Evolutionary conservation across 768 basidiomycete species (phyloP), one percentile per base, ranked within the genome.

Genomic region (Russula sp.): DNA sequence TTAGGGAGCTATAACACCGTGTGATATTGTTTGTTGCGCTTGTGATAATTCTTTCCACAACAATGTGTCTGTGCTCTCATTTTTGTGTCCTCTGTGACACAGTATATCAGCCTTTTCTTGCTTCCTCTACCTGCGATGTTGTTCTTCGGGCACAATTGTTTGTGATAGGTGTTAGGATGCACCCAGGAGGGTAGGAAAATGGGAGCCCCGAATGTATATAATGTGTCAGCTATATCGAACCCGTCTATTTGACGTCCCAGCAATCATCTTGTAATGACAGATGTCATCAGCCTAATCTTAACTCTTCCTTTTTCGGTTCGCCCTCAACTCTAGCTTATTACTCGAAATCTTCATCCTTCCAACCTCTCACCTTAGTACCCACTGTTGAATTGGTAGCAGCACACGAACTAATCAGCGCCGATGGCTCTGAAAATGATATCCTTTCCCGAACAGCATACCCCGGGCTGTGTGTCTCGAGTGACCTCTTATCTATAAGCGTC

Each of bases 1-100:
- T 18, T 34, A 71, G 71, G 71, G 71, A 71, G 68, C 57, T 71
- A 71, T 48, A 70, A 59, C 22, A 65, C 70, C n/a, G 60, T 70
- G 38, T 67, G 57, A 58, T 42, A 36, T 61, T 24, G 36, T 40
- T 61, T 5, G 32, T 38, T 10, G 24, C 36, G 49, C 16, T 4
- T 61, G 64, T 61, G 53, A 57, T 57, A 36, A 36, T 48, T 40
- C 28, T 30, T 50, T 52, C 34, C 60, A 61, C 54, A 57, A 57
- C 64, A 53, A 61, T 61, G 55, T 52, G 42, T 59, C 57, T 63
- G 42, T 26, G 38, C 59, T 57, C 49, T 42, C 13, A 55, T 57
- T 61, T 44, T 55, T 51, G 59, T 50, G 54, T 65, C 56, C 49
- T 13, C 53, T 36, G 38, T 34, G 46, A 40, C 60, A 56, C 53